Percentiles rank a stretch among this genome's conserved stretches.
Conservation (phyloP, 345 rosid genomes). For the Dipteronia sinensis region DNA sequence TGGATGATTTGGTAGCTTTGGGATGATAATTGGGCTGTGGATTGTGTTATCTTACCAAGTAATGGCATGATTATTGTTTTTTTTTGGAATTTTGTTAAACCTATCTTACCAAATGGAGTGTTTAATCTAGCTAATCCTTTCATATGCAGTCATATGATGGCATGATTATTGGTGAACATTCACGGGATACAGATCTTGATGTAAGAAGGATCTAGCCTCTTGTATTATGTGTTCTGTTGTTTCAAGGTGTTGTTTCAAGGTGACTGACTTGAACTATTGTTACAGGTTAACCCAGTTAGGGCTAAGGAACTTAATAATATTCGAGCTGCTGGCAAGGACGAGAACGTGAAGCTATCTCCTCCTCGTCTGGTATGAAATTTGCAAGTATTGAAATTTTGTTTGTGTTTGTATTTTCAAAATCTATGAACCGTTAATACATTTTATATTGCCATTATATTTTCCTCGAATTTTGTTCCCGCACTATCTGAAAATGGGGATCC, state of each 20-base stretch:
- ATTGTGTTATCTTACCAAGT: not conserved
- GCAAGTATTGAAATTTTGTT: not conserved
- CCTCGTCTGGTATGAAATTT: slow-evolving; percentile 70
- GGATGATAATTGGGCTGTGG: not conserved
- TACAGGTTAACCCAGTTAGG: slow-evolving; percentile 85
- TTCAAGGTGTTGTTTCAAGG: slow-evolving; percentile 16
- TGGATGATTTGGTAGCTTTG: not conserved
- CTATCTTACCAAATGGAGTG: not conserved
- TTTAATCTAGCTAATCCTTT: slow-evolving; percentile 3
- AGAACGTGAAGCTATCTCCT: slow-evolving; percentile 89
- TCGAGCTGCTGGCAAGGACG: slow-evolving; percentile 85
- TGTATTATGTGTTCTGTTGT: not conserved
- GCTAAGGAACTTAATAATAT: slow-evolving; percentile 79
- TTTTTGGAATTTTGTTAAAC: not conserved
- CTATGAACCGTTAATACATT: not conserved
- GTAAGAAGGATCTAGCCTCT: slow-evolving; percentile 49
- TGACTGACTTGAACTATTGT: slow-evolving; percentile 26
- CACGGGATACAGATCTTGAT: slow-evolving; percentile 95
- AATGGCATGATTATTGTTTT: not conserved
- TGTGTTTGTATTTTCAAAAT: slow-evolving; percentile 4
- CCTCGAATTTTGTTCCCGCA: too few relatives aligned
- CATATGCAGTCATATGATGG: slow-evolving; percentile 90
- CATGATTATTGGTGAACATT: slow-evolving; percentile 96
- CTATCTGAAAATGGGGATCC: not conserved
- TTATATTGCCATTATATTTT: not conserved